Evolutionary conservation across 345 rosid species (phyloP), one percentile per base, ranked within the genome.

Genomic region (Citrus australasica): DNA sequence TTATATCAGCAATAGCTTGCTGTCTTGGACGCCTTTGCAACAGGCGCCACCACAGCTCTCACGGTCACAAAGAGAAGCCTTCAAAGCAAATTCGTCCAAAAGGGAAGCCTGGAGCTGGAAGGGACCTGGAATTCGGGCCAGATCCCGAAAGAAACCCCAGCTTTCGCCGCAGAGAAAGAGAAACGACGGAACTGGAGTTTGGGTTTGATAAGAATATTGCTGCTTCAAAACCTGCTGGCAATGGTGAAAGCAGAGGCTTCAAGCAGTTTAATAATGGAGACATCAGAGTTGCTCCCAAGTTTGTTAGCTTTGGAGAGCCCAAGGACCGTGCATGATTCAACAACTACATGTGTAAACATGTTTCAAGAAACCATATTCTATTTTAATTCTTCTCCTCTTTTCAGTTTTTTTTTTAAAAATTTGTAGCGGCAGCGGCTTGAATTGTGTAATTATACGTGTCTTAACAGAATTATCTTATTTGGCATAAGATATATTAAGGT

Each of bases 21-120:
- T 88, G 83, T 56, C 89, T 91, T 17, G 91, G 92, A 33, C 82
- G 91, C 65, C 63, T 91, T 56, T 89, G 92, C 70, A 88, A 78
- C 76, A 69, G 82, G 69, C 78, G 79, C 37, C 58, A 53, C 37
- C 58, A 53, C 58, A 22, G 58, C 58, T 53, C 58, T 17, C 58
- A 53, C 58, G 24, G 19, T n/a, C 51, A 64, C 19, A 74, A 77
- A 66, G 72, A 74, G 9, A 74, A 78, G 35, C 73, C 30, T 69
- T 67, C 72, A 51, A 77, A 83, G 37, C 69, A 76, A 1, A 74
- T 22, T 19, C 77, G 78, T 22, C 65, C 67, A 11, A 77, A 53
- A 40, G 87, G 72, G 14, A 81, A 67, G 16, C 69, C 48, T 33
- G 89, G 87, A n/a, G 76, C 69, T 33, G 86, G 87, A 37, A 79